Base-by-base conservation (phyloP, 192 early-diverging fungal genomes). In the Coemansia sp. region DNA sequence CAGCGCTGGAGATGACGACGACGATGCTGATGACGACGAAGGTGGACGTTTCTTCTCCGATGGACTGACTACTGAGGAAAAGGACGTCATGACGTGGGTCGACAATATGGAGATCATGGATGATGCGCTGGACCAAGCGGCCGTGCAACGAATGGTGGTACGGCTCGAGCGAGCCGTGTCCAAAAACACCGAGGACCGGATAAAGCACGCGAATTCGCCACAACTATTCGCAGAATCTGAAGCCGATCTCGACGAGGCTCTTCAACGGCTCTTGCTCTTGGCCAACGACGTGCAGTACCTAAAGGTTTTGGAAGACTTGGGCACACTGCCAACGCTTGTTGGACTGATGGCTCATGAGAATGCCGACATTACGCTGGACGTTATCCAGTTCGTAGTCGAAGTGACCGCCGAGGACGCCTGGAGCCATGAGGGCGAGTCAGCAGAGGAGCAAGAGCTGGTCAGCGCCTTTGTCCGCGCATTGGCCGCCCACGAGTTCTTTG, bases 181-280 rank as follows among this genome's bases (percentile, higher is more conserved):
- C 63, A 95, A 90, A 60, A 99, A 99, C 84, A 90, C 94, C 63
- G 90, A 94, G 63, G 86, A 93, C 71, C 91, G 97, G 43, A 88
- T 94, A 15, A 90, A 91, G 72, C 91, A 93, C 76, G 74, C 89
- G 1, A 86, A 93, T 29, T 51, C 46, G 34, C 84, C 85, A 3
- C 47, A 63, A 70, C 83, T 87, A 59, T 98, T 98, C 79, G 93
- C 97, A 72, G 96, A 97, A 64, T 97, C 96, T 31, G 97, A 99
- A 77, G 90, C 93, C 11, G 96, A 97, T 72, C 84, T 99, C 36
- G 96, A 96, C 68, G 94, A 96, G 71, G 93, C 93, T 41, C 90
- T 97, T 51, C 92, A 95, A 66, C 83, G 78, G 34, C 76, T 99
- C 57, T 76, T 91, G 68, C 85, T 88, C 18, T 73, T 95, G 47